Base-by-base conservation (phyloP, 192 early-diverging fungal species). In the Rhizoclosmatium sp. region DNA sequence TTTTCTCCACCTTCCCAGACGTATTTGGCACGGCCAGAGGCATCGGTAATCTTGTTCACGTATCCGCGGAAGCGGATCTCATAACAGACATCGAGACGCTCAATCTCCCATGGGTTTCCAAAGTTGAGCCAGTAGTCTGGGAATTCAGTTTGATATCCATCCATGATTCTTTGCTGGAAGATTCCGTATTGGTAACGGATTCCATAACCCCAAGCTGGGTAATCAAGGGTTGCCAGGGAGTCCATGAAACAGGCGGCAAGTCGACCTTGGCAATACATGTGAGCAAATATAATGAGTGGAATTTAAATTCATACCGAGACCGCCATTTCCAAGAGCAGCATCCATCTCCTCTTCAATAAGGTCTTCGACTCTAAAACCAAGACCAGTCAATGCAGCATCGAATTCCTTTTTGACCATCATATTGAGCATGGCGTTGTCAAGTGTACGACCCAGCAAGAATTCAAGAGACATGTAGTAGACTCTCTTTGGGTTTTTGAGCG, bases 111-210 rank as follows among this genome's bases (percentile, higher is more conserved):
- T 19, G 97, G 96, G 82, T 99, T 99, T 71, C 83, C 95, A 84
- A 94, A 92, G 78, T 93, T 95, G 59, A 99, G 90, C 97, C 97
- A 99, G 85, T 96, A 96, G 85, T 99, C 97, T 16, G 97, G 97
- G 51, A 82, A 87, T 68, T 99, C 72, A 21, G 91, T 92, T 83
- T 99, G 98, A 85, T 93, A 97, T 3, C 98, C 98, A 76, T 99
- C 96, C 59, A 95, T 88, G 78, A 99, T 95, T 84, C 92, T 89
- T 86, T 99, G 98, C 86, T 99, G 93, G 89, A 99, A 99, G 87
- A 99, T 98, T 82, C 98, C 98, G 85, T 99, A 99, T 68, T 92
- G 94, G 89, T 98, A 99, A 48, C 98, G 92, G 72, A 99, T 92
- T 62, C 98, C 98, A 73, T 99, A 99, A 74, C 98, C 86, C 78